Evolutionary conservation across 306 rosid genomes (phyloP).

Genomic region (Parietaria judaica): DNA sequence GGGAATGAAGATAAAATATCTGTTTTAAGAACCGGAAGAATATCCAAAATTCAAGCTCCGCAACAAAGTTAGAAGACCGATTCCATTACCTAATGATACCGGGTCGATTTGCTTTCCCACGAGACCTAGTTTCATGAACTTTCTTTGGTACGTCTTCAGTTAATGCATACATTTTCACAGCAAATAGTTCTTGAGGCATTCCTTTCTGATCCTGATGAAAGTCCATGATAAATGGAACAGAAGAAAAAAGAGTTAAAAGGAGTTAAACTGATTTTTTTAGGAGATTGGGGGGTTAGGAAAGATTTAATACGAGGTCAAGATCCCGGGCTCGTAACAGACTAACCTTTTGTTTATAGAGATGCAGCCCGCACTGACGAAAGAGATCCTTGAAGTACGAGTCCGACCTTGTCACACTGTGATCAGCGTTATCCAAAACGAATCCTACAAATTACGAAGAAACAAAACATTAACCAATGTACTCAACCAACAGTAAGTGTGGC

Average conservation of each 20-base stretch:
- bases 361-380: slow-evolving; percentile 70
- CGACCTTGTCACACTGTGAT: slow-evolving; percentile 79
- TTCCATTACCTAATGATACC: slow-evolving; percentile 53
- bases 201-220: slow-evolving; percentile 80
- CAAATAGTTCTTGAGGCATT: slow-evolving; percentile 61
- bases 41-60: too few relatives aligned
- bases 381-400: slow-evolving; percentile 73
- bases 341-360: slow-evolving; percentile 67
- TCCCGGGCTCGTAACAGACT: neutral
- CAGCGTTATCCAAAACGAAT: slow-evolving; percentile 78
- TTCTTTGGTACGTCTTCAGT: slow-evolving; percentile 56
- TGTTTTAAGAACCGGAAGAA: too few relatives aligned
- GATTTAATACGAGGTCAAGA: neutral
- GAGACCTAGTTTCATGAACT: slow-evolving; percentile 43
- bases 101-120: slow-evolving; percentile 57
- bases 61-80: neutral
- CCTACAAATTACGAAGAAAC: slow-evolving; percentile 30
- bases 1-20: too few relatives aligned
- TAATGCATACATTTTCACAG: slow-evolving; percentile 92
- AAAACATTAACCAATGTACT: too few relatives aligned
- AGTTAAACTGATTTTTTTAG: neutral
- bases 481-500: too few relatives aligned
- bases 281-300: neutral
- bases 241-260: neutral
- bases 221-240: neutral